Conservation (phyloP, 768 basidiomycete genomes). For the Leccinum subtestaceum region DNA sequence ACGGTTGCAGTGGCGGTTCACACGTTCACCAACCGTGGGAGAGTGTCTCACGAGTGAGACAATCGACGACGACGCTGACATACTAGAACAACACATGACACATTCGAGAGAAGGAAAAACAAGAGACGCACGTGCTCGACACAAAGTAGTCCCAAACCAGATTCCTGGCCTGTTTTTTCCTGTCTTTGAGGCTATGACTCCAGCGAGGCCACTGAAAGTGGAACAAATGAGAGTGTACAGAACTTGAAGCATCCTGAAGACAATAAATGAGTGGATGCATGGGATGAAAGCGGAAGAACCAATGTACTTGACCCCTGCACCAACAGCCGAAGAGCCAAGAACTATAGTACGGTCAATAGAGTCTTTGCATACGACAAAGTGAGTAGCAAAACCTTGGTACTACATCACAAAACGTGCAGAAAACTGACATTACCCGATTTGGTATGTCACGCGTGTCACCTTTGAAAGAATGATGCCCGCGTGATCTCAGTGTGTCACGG, state of each 20-base stretch:
- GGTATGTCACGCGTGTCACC: too few relatives aligned
- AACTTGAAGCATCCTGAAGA: slow-evolving; percentile 51
- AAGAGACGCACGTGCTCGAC: slow-evolving; percentile 48
- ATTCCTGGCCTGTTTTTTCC: slow-evolving; percentile 59
- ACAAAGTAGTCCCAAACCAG: slow-evolving; percentile 59
- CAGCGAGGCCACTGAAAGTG: slow-evolving; percentile 50
- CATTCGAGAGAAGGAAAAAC: neutral
- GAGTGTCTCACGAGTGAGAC: too few relatives aligned
- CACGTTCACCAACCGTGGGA: too few relatives aligned
- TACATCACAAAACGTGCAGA: too few relatives aligned
- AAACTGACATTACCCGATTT: too few relatives aligned
- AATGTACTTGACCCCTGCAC: slow-evolving; percentile 66
- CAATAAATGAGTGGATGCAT: neutral
- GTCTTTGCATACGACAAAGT: neutral
- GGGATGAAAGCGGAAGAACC: slow-evolving; percentile 22
- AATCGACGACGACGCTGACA: too few relatives aligned
- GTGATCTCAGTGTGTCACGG: too few relatives aligned
- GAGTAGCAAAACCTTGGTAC: slow-evolving; percentile 45
- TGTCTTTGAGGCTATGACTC: slow-evolving; percentile 54
- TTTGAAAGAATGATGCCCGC: too few relatives aligned
- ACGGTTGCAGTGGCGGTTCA: too few relatives aligned
- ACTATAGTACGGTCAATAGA: slow-evolving; percentile 26
- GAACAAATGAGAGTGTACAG: slow-evolving; percentile 65
- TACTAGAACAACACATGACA: neutral
- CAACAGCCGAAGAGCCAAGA: slow-evolving; percentile 71